These are phyloP conservation scores for Paecilomyces sp. DNA, from an alignment of 2,329 filamentous ascomycete species.

Conservation along the genomic window DNA sequence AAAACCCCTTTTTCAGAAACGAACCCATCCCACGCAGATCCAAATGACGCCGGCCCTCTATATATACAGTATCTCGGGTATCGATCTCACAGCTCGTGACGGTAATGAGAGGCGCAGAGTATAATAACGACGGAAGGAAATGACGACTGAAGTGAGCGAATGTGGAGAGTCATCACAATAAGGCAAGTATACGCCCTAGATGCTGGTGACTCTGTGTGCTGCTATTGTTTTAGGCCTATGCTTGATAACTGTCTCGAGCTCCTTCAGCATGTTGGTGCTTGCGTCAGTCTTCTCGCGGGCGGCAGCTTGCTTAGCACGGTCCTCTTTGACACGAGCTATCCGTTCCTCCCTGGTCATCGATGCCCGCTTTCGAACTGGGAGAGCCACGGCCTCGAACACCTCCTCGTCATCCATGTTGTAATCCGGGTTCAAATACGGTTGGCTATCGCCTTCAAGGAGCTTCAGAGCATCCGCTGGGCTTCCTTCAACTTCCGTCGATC, in stretches of 20 bases:
- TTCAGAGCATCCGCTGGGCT: constrained; percentile 64
- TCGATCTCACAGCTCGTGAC: neutral
- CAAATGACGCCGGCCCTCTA: neutral
- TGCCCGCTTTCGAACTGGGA: constrained; percentile 62
- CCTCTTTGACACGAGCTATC: constrained; percentile 79
- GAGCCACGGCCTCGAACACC: constrained; percentile 84
- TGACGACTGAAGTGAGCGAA: neutral
- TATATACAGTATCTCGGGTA: neutral
- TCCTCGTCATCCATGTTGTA: constrained; percentile 54
- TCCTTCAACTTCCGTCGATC: constrained; percentile 45
- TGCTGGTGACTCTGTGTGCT: constrained; percentile 37
- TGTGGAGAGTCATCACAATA: neutral
- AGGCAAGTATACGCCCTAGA: constrained; percentile 17
- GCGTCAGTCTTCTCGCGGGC: constrained; percentile 70
- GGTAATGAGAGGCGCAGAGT: neutral
- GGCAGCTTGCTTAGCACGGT: constrained; percentile 66
- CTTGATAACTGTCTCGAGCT: constrained; percentile 84
- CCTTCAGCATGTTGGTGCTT: constrained; percentile 81
- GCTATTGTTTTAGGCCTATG: constrained; percentile 39
- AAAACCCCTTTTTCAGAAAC: neutral
- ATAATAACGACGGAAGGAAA: neutral
- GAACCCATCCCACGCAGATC: neutral
- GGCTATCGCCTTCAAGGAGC: constrained; percentile 66
- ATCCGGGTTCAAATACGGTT: constrained; percentile 19
- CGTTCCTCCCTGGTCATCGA: constrained; percentile 76